A percentile compares a stretch with the other conserved stretches of the same genome.
Conservation (phyloP, 441 rosid genomes). For the Euphorbia corollata region DNA sequence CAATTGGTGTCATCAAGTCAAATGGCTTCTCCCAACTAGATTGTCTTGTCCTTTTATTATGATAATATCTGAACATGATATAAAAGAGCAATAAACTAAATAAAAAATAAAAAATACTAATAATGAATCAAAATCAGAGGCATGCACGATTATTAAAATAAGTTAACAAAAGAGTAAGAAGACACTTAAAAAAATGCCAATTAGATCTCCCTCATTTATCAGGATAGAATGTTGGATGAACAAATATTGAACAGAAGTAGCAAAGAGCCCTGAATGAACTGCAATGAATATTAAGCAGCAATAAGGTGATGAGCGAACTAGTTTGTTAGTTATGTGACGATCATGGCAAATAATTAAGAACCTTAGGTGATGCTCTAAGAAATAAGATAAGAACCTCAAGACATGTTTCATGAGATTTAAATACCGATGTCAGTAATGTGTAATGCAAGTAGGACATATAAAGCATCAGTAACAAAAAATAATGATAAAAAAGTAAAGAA, state of each 20-base stretch:
- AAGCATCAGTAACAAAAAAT: background rate
- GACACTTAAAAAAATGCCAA: background rate
- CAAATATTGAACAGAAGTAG: background rate
- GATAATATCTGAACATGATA: slow-evolving; percentile 59
- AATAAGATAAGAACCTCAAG: background rate
- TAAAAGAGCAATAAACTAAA: slow-evolving; percentile 10
- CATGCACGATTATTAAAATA: background rate
- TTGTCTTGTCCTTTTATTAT: slow-evolving; percentile 79
- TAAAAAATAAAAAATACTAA: slow-evolving; percentile 1
- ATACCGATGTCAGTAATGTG: background rate
- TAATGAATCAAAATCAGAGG: background rate
- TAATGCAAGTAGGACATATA: background rate
- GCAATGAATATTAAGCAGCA: background rate
- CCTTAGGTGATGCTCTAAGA: too few species aligned
- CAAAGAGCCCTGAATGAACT: background rate
- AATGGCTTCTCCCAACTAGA: slow-evolving; percentile 95
- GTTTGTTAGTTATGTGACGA: background rate
- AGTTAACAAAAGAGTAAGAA: background rate
- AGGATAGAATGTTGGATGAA: background rate
- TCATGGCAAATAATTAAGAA: too few species aligned
- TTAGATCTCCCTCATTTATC: background rate
- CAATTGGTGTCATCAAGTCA: slow-evolving; percentile 87
- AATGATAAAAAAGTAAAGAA: background rate
- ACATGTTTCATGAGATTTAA: slow-evolving; percentile 4
- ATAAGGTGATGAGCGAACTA: background rate